Evolutionary conservation across 2,329 filamentous ascomycete species (phyloP).

Genomic region (Pseudocercospora cruenta): DNA sequence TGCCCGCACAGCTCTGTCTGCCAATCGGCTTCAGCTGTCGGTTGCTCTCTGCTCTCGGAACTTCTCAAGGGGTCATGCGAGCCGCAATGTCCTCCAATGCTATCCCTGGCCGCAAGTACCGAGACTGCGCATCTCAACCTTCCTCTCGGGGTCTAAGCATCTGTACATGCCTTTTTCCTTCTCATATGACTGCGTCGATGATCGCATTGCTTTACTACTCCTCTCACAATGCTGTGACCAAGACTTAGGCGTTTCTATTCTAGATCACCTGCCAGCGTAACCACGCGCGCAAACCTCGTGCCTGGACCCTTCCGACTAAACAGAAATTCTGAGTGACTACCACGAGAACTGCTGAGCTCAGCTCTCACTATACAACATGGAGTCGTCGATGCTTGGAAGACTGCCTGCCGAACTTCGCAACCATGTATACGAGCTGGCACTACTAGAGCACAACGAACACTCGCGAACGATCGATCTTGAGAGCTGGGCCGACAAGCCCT

Average conservation of each 20-base stretch:
- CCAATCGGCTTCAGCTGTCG: neutral
- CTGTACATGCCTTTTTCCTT: neutral
- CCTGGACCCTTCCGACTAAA: neutral
- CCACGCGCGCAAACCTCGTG: slow-evolving; percentile 5
- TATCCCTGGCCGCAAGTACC: neutral
- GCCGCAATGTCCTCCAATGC: neutral
- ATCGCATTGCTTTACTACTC: neutral
- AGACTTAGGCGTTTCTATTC: neutral
- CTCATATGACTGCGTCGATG: neutral
- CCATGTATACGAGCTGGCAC: neutral
- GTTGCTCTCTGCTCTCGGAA: neutral
- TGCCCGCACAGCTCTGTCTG: neutral
- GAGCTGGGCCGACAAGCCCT: slow-evolving; percentile 16
- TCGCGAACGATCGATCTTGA: neutral
- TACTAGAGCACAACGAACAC: neutral
- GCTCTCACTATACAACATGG: neutral
- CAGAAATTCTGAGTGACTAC: neutral
- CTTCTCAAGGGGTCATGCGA: neutral
- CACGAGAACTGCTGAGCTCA: neutral
- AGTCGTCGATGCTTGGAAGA: neutral
- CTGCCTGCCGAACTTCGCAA: neutral
- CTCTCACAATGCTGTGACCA: neutral
- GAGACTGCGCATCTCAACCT: slow-evolving; percentile 1
- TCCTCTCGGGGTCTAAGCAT: neutral
- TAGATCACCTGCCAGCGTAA: neutral